Evolutionary conservation across 441 rosid genomes (phyloP).

Genomic region (Brassica balearica): DNA sequence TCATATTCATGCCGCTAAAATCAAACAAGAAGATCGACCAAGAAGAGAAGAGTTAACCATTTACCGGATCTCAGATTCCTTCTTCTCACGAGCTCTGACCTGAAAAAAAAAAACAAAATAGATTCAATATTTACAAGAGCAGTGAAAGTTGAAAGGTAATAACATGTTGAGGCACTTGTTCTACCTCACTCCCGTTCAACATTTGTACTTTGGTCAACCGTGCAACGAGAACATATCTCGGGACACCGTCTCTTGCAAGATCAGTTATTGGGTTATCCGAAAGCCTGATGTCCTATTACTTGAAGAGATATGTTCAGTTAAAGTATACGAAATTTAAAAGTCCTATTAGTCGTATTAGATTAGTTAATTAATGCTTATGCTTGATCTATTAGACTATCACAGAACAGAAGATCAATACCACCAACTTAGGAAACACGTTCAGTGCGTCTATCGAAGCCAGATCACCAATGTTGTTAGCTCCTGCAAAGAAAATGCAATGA

Average conservation of each 20-base stretch:
- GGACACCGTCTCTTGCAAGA: conserved; percentile 77
- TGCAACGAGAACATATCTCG: conserved; percentile 83
- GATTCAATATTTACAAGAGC: too few relatives aligned
- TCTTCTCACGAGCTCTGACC: conserved; percentile 87
- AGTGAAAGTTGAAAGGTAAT: conserved; percentile 1
- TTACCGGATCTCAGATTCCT: conserved; percentile 97
- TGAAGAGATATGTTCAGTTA: conserved; percentile 31
- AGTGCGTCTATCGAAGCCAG: conserved; percentile 69
- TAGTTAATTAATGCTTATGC: not conserved
- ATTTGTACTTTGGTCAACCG: conserved; percentile 75
- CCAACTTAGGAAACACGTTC: conserved; percentile 72
- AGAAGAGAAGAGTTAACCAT: not conserved
- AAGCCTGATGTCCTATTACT: conserved; percentile 80
- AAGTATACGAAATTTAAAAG: conserved; percentile 2
- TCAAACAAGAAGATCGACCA: conserved; percentile 16
- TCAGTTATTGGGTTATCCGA: conserved; percentile 87
- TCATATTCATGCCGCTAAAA: not conserved
- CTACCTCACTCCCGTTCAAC: conserved; percentile 97
- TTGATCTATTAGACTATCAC: conserved; percentile 10
- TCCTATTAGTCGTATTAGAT: not conserved
- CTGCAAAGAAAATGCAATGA: conserved; percentile 48
- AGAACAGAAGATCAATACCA: conserved; percentile 55
- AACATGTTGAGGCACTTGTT: conserved; percentile 35
- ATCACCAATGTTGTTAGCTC: conserved; percentile 70
- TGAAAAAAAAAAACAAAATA: conserved; percentile 40